Conservation (phyloP, 2,329 filamentous ascomycete species). For the Alternaria burnsii region DNA sequence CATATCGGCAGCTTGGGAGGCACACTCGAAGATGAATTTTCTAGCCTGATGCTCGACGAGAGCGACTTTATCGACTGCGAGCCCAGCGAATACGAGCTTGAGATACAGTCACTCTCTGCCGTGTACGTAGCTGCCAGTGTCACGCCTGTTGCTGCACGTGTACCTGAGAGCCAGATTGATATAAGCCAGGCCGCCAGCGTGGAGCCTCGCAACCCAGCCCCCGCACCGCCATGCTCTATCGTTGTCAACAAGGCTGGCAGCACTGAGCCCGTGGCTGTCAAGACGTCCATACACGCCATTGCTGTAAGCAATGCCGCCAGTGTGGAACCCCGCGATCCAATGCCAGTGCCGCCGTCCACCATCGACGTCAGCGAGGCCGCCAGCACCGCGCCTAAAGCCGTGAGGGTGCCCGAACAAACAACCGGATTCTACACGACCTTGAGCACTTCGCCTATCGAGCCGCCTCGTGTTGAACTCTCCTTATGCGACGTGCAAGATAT, state of each 20-base stretch:
- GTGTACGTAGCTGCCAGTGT: slow-evolving; percentile 1
- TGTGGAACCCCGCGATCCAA: background rate
- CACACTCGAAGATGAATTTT: slow-evolving; percentile 29
- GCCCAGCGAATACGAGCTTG: slow-evolving; percentile 13
- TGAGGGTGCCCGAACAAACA: background rate
- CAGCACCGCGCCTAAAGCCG: background rate
- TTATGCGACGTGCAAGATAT: background rate
- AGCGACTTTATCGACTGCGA: slow-evolving; percentile 15
- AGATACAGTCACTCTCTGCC: background rate
- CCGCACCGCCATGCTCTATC: background rate
- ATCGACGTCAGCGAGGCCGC: background rate
- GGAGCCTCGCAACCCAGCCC: background rate
- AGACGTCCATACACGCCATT: background rate
- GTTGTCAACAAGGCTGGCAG: background rate
- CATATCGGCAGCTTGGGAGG: slow-evolving; percentile 13
- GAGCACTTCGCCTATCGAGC: slow-evolving; percentile 6
- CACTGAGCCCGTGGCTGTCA: background rate
- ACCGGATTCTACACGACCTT: background rate
- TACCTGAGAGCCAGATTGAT: background rate
- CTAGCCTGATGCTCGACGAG: slow-evolving; percentile 7
- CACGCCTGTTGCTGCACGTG: background rate
- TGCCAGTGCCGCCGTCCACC: background rate
- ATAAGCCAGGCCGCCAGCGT: background rate
- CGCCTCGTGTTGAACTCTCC: background rate
- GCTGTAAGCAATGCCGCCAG: slow-evolving; percentile 1